Conservation (phyloP, 768 basidiomycete genomes). For the Macrolepiota albuminosa region DNA sequence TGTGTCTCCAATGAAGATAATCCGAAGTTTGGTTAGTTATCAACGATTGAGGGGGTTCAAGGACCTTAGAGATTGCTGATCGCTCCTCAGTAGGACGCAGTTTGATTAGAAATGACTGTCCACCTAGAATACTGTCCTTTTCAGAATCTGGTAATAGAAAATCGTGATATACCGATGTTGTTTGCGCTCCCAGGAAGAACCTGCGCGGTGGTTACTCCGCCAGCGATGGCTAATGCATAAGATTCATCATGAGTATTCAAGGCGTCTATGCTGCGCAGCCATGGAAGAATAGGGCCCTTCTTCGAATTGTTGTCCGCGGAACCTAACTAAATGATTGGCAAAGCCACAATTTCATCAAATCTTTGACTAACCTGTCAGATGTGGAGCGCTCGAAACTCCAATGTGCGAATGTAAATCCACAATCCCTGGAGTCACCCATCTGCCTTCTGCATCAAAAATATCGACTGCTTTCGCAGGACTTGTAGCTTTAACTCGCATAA, state of each 20-base stretch:
- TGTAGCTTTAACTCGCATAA: conserved; percentile 12
- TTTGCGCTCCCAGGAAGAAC: conserved; percentile 68
- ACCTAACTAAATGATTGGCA: conserved; percentile 22
- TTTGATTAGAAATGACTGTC: conserved; percentile 78
- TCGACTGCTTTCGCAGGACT: conserved; percentile 18
- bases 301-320: conserved; percentile 53
- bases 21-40: conserved; percentile 35
- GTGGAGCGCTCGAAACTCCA: conserved; percentile 28
- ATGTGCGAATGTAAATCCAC: conserved; percentile 47
- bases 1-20: conserved; percentile 60
- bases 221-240: conserved; percentile 54
- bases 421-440: conserved; percentile 49
- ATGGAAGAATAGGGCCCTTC: conserved; percentile 49
- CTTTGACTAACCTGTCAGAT: conserved; percentile 19
- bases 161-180: conserved; percentile 44
- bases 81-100: conserved; percentile 63
- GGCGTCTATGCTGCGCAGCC: conserved; percentile 67
- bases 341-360: background rate
- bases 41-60: conserved; percentile 65
- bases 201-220: conserved; percentile 71
- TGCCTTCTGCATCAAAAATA: conserved; percentile 52
- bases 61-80: conserved; percentile 60
- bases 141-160: background rate
- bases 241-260: conserved; percentile 71
- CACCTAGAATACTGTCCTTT: conserved; percentile 36